Evolutionary conservation across 148 eudicot species (phyloP).

Genomic region (Heliosperma pusillum): DNA sequence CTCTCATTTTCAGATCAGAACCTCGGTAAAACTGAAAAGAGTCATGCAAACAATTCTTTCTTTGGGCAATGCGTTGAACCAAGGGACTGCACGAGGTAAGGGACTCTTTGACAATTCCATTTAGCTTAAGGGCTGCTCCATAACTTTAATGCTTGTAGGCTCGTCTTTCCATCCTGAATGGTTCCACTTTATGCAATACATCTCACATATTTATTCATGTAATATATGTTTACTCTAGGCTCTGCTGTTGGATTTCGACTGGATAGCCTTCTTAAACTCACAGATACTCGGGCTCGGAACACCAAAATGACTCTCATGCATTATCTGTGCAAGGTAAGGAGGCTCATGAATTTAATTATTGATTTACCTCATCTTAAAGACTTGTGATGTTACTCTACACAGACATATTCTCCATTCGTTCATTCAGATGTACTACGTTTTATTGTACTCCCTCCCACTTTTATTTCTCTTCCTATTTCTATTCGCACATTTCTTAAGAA

Average conservation of each 20-base stretch:
- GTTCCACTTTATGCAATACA: background rate
- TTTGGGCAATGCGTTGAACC: slow-evolving; percentile 94
- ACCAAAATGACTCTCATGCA: slow-evolving; percentile 96
- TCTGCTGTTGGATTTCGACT: slow-evolving; percentile 93
- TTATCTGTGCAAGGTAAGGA: slow-evolving; percentile 86
- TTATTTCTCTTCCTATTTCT: background rate
- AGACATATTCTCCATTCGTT: background rate
- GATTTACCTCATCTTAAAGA: background rate
- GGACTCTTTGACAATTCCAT: background rate
- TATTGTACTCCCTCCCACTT: background rate
- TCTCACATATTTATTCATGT: background rate
- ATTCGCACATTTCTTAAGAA: no score
- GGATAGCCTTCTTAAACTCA: slow-evolving; percentile 95
- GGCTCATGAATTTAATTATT: background rate
- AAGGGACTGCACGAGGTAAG: slow-evolving; percentile 94
- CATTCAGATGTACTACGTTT: background rate
- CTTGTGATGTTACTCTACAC: background rate
- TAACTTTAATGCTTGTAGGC: background rate
- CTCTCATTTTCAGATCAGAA: slow-evolving; percentile 60
- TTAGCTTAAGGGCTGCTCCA: background rate
- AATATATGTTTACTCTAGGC: slow-evolving; percentile 35
- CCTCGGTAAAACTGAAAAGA: slow-evolving; percentile 74
- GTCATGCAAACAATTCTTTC: slow-evolving; percentile 94
- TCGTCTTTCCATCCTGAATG: slow-evolving; percentile 1
- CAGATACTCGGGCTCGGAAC: slow-evolving; percentile 88